phyloP scores from a whole-genome alignment of 2,329 filamentous ascomycete species.

The Hypoxylon sp. region DNA sequence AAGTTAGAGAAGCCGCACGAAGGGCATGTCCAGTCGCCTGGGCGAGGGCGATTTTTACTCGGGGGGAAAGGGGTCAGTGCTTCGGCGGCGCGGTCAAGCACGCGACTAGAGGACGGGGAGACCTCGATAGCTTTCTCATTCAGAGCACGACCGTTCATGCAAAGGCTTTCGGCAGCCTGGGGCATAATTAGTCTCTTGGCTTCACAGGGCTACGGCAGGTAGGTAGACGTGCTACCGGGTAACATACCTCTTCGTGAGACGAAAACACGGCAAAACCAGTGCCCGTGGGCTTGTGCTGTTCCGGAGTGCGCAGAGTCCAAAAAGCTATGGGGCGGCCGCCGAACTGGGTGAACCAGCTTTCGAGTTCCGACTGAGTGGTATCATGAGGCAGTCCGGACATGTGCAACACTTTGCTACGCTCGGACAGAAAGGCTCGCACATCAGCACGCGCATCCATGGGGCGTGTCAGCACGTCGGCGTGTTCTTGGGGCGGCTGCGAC shows the following conservation, averaged over 20 bases:
- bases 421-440: conserved; percentile 92
- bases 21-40: conserved; percentile 98
- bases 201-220: neutral
- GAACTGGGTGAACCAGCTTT: conserved; percentile 99
- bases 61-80: conserved; percentile 97
- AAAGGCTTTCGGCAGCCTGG: conserved; percentile 94
- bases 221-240: no score
- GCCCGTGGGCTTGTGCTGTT: conserved; percentile 99
- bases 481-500: conserved; percentile 91
- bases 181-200: neutral
- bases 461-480: conserved; percentile 91
- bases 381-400: conserved; percentile 98
- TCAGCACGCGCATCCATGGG: conserved; percentile 98
- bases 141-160: conserved; percentile 97
- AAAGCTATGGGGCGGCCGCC: conserved; percentile 97
- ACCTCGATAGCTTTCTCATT: conserved; percentile 99
- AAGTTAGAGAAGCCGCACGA: conserved; percentile 99
- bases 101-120: conserved; percentile 94
- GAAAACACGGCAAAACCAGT: conserved; percentile 98
- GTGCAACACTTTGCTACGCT: conserved; percentile 97
- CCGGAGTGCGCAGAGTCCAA: conserved; percentile 96
- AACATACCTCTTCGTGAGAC: conserved; percentile 93
- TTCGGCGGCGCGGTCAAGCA: conserved; percentile 92
- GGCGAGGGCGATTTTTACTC: conserved; percentile 96
- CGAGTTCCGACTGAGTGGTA: conserved; percentile 96